phyloP scores from a whole-genome alignment of 371 early-diverging fungal species.

The Blakeslea trispora region DNA sequence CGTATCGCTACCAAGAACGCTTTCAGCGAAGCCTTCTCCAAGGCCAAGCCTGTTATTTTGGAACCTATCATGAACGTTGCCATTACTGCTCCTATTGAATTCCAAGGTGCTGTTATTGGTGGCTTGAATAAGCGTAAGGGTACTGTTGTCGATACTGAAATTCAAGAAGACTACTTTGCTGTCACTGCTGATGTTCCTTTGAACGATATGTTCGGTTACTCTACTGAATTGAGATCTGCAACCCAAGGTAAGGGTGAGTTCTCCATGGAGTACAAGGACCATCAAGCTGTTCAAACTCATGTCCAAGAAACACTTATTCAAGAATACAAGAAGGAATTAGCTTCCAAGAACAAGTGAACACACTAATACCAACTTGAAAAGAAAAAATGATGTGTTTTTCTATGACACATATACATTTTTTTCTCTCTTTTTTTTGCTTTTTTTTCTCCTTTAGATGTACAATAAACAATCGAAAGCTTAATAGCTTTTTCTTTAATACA shows the following conservation, averaged over 20 bases:
- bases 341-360: conserved; percentile 25
- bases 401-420: no score
- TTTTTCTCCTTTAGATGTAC: neutral
- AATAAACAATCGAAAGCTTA: no score
- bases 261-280: conserved; percentile 95
- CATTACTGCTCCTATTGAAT: conserved; percentile 90
- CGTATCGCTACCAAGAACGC: conserved; percentile 86
- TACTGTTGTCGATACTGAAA: conserved; percentile 90
- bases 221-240: conserved; percentile 90
- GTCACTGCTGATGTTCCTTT: conserved; percentile 87
- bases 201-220: conserved; percentile 98
- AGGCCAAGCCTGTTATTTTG: conserved; percentile 82
- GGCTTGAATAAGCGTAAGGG: conserved; percentile 97
- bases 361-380: no score
- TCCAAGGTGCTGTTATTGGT: conserved; percentile 92
- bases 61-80: conserved; percentile 98
- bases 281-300: conserved; percentile 77
- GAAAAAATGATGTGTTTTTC: no score
- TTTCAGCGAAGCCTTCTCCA: conserved; percentile 86
- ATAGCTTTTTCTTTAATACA: neutral
- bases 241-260: conserved; percentile 99
- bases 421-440: no score
- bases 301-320: conserved; percentile 87
- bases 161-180: conserved; percentile 91
- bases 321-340: conserved; percentile 59